A percentile compares a stretch with the other conserved stretches of the same genome.
Evolutionary conservation across 1,139 yeast species (phyloP).

Genomic region (Yamadazyma oceani): DNA sequence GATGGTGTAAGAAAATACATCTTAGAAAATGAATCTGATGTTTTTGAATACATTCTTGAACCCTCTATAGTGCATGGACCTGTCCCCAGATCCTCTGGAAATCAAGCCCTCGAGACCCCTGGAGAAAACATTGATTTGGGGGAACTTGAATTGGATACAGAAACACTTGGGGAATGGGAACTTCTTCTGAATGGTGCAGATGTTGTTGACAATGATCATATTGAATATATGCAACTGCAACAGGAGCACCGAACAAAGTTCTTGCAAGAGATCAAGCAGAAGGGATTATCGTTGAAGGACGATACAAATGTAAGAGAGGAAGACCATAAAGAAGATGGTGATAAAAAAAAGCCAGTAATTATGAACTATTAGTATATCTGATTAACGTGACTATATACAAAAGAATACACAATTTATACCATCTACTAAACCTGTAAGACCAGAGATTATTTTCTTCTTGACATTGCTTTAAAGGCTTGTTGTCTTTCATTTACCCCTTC

Average conservation of each 20-base stretch:
- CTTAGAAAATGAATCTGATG: slow-evolving; percentile 8
- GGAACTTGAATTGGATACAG: slow-evolving; percentile 14
- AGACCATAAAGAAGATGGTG: background rate
- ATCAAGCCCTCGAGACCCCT: too few species aligned
- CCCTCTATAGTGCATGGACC: too few species aligned
- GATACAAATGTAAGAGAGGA: background rate
- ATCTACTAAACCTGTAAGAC: too few species aligned
- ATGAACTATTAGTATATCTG: background rate
- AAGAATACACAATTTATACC: background rate
- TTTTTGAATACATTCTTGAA: slow-evolving; percentile 1
- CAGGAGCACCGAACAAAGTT: slow-evolving; percentile 23
- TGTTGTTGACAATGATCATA: slow-evolving; percentile 3
- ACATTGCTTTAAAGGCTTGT: slow-evolving; percentile 29
- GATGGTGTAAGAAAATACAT: slow-evolving; percentile 10
- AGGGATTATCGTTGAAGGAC: slow-evolving; percentile 17
- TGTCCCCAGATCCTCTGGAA: slow-evolving; percentile 7
- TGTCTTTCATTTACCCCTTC: slow-evolving; percentile 66
- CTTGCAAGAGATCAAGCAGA: slow-evolving; percentile 23
- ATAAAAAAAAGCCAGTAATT: background rate
- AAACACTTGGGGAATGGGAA: slow-evolving; percentile 9
- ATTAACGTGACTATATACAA: slow-evolving; percentile 1
- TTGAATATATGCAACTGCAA: slow-evolving; percentile 18
- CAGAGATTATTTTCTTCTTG: slow-evolving; percentile 11
- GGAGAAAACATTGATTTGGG: slow-evolving; percentile 7
- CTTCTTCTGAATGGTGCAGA: background rate